Conservation (phyloP, 2,329 filamentous ascomycete species). For the Elsinoe fawcettii region DNA sequence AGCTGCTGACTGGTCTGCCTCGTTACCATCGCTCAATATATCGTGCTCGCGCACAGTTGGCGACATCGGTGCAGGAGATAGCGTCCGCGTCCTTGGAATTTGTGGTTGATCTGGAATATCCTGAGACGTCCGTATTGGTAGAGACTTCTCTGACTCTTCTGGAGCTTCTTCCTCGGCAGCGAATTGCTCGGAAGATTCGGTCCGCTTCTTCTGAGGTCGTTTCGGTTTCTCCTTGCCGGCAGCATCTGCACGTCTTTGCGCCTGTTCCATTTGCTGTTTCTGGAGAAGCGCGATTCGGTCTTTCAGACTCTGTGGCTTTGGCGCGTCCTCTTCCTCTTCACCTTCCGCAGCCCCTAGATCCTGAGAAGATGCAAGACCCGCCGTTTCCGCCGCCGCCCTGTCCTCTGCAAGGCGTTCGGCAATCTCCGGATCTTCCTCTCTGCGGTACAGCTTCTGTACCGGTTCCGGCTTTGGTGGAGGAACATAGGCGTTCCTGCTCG, state of each 20-base stretch:
- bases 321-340: slow-evolving; percentile 62
- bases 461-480: slow-evolving; percentile 63
- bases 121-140: slow-evolving; percentile 21
- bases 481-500: slow-evolving; percentile 84
- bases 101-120: slow-evolving; percentile 24
- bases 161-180: slow-evolving; percentile 31
- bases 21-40: slow-evolving; percentile 54
- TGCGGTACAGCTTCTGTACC: slow-evolving; percentile 67
- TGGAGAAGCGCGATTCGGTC: slow-evolving; percentile 91
- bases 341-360: slow-evolving; percentile 34
- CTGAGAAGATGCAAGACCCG: slow-evolving; percentile 47
- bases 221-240: slow-evolving; percentile 79
- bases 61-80: slow-evolving; percentile 6
- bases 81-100: slow-evolving; percentile 24
- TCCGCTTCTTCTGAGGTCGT: slow-evolving; percentile 60
- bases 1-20: slow-evolving; percentile 57
- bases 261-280: slow-evolving; percentile 86
- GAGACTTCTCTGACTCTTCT: slow-evolving; percentile 31
- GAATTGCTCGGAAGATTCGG: slow-evolving; percentile 38
- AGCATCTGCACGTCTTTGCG: slow-evolving; percentile 70
- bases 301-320: slow-evolving; percentile 88
- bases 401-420: slow-evolving; percentile 58
- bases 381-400: slow-evolving; percentile 58
- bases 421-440: slow-evolving; percentile 73
- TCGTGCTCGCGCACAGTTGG: slow-evolving; percentile 38